phyloP scores from a whole-genome alignment of 2,329 filamentous ascomycete genomes.

The Magnaporthiopsis rhizophila region DNA sequence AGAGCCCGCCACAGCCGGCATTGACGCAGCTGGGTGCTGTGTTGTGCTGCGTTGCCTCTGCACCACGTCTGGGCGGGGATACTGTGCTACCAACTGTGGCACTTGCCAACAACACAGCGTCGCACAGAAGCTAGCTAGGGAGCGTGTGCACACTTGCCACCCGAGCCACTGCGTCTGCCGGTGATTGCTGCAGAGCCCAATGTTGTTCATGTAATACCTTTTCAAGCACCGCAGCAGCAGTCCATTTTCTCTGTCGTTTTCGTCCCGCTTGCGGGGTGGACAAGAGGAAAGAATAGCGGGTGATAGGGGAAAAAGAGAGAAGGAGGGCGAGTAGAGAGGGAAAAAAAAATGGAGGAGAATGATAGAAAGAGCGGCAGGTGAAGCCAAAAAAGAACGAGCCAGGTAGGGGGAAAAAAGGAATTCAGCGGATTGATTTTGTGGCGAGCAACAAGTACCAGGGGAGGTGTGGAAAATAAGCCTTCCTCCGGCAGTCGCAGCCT shows the following conservation, averaged over 20 bases:
- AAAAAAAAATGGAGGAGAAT: background rate
- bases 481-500: background rate
- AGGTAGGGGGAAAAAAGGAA: background rate
- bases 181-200: slow-evolving; percentile 1
- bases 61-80: slow-evolving; percentile 16
- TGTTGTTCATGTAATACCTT: slow-evolving; percentile 26
- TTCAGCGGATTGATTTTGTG: background rate
- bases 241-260: slow-evolving; percentile 5
- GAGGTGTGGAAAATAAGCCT: background rate
- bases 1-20: background rate
- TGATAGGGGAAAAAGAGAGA: background rate
- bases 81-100: slow-evolving; percentile 23
- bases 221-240: slow-evolving; percentile 16
- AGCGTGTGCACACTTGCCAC: slow-evolving; percentile 7
- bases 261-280: background rate
- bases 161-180: slow-evolving; percentile 2
- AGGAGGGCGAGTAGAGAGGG: background rate
- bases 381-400: background rate
- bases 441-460: background rate
- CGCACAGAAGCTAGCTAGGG: slow-evolving; percentile 29
- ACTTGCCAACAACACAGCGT: slow-evolving; percentile 37
- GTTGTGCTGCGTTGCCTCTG: slow-evolving; percentile 28
- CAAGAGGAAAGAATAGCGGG: background rate
- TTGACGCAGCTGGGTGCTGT: slow-evolving; percentile 18
- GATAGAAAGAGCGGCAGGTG: slow-evolving; percentile 9